Evolutionary conservation across 2,329 filamentous ascomycete species (phyloP), one percentile per base, ranked within the genome.

Genomic region (Pseudocercospora crystallina): DNA sequence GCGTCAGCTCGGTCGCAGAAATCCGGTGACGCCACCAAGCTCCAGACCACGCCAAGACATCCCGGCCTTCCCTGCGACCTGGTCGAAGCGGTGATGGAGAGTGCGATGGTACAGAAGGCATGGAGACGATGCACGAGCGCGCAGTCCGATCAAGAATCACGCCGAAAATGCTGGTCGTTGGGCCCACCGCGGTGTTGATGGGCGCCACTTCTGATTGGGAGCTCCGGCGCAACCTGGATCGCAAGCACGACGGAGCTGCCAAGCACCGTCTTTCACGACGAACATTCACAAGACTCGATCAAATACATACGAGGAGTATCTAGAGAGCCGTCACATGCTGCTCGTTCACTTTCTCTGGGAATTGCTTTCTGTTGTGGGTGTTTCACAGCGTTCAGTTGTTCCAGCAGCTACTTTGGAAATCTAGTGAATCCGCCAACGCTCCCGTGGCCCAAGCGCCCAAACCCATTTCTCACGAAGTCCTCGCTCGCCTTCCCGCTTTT

Each of bases 301-400:
- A 17, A 57, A 61, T 60, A 61, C 49, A 60, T 53, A 56, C 47
- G 60, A 49, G 57, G 63, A 60, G 48, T 57, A 63, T 62, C 51
- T 48, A 57, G 50, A 49, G 49, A 44, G 38, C 48, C 47, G 43
- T 56, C 44, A 51, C 58, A 62, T 54, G 53, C 58, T 56, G 50
- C 61, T 60, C 59, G 46, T 54, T 55, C 41, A 52, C 35, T 57
- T 63, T 50, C 47, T 37, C 30, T 32, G 41, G 26, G 17, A 32
- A 20, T 43, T 38, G 14, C 12, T 44, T 26, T 29, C 37, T 32
- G 42, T 40, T 36, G 49, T 31, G 46, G 38, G 32, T 48, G 40
- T 26, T 30, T 39, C 39, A 41, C 33, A 38, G 29, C 42, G 26
- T 48, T 43, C 53, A 45, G 43, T 37, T 56, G 42, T 38, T 34